Evolutionary conservation across 2,329 filamentous ascomycete genomes (phyloP).

Genomic region (Botrytis fragariae): DNA sequence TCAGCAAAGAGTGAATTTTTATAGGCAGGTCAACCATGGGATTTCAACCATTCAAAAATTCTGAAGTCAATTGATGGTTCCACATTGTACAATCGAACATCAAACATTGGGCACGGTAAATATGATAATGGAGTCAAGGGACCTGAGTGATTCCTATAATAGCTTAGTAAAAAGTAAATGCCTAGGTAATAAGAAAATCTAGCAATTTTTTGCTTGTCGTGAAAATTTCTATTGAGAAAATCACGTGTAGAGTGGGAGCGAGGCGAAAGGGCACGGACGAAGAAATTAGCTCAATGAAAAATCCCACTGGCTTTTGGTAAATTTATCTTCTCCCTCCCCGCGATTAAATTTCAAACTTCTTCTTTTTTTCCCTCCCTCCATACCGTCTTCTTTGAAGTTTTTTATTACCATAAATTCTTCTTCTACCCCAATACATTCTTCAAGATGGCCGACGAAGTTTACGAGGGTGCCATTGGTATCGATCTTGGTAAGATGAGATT

Average conservation of each 20-base stretch:
- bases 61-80: neutral
- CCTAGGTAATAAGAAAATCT: neutral
- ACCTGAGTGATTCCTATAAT: neutral
- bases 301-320: constrained; percentile 15
- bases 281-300: constrained; percentile 14
- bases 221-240: neutral
- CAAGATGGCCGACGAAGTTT: constrained; percentile 95
- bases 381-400: constrained; percentile 20
- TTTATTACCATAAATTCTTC: constrained; percentile 25
- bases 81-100: neutral
- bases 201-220: constrained; percentile 4
- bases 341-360: constrained; percentile 17
- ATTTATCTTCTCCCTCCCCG: constrained; percentile 23
- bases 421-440: constrained; percentile 27
- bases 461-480: constrained; percentile 99
- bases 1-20: neutral
- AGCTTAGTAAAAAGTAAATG: neutral
- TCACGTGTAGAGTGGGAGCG: constrained; percentile 7
- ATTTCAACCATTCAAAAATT: neutral
- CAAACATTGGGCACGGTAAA: neutral
- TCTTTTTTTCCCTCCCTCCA: constrained; percentile 15
- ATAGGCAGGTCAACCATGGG: neutral
- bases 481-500: constrained; percentile 75
- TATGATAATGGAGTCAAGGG: neutral
- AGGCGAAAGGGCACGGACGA: constrained; percentile 13